phyloP scores from a whole-genome alignment of 768 basidiomycete genomes.

The Atractiella rhizophila region DNA sequence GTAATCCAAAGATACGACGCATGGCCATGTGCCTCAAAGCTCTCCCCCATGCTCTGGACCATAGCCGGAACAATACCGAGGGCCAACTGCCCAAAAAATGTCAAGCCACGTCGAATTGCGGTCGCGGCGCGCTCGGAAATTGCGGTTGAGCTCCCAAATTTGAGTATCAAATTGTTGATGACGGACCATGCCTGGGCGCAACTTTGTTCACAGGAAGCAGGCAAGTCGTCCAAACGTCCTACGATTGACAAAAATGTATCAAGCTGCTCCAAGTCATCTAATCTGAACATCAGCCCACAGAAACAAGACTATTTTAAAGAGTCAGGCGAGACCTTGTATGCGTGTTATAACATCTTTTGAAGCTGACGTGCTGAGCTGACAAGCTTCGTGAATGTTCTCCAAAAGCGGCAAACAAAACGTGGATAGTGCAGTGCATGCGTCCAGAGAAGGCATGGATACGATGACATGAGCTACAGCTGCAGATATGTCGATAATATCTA shows the following conservation, averaged over 20 bases:
- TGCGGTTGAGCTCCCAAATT: constrained; percentile 48
- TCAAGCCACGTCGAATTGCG: constrained; percentile 56
- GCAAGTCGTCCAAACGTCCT: constrained; percentile 56
- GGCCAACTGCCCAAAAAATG: constrained; percentile 45
- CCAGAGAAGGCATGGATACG: constrained; percentile 70
- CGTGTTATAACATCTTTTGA: neutral
- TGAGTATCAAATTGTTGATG: constrained; percentile 51
- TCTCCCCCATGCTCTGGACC: constrained; percentile 44
- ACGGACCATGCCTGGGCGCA: constrained; percentile 58
- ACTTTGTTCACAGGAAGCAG: constrained; percentile 48
- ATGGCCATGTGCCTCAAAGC: constrained; percentile 55
- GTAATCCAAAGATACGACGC: constrained; percentile 84
- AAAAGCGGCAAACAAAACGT: constrained; percentile 70
- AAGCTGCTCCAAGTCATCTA: constrained; percentile 71
- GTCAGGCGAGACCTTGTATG: neutral
- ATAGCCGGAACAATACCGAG: constrained; percentile 44
- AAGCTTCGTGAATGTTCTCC: constrained; percentile 40
- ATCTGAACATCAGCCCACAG: neutral
- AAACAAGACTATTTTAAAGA: neutral
- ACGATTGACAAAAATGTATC: constrained; percentile 75
- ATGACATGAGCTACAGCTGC: constrained; percentile 92
- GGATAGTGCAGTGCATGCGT: constrained; percentile 59
- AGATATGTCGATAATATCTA: constrained; percentile 73
- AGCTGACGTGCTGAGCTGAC: constrained; percentile 8
- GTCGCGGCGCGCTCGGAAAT: constrained; percentile 63